Evolutionary conservation across 202 grass and related monocot genomes (phyloP), one percentile per base, ranked within the genome.

Genomic region (Zizania palustris): DNA sequence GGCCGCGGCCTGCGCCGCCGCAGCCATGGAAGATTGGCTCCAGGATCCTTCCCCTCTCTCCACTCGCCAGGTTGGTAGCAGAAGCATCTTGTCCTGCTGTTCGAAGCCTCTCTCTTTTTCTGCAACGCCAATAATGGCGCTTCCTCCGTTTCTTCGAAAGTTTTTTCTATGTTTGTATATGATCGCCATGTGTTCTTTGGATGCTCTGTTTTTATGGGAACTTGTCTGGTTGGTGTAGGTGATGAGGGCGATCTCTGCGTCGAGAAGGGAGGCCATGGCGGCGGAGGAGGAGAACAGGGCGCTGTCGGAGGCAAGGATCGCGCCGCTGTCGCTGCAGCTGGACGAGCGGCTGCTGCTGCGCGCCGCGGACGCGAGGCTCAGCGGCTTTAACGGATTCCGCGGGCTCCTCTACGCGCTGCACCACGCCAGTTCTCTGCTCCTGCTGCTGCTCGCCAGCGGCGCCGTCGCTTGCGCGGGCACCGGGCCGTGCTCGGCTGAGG

Each of bases 381-480:
- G 82, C 34, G 91, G 91, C n/a, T 97, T 97, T 84, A 97, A 97
- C 77, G 94, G 94, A 42, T 97, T 97, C 94, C 82, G 91, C 4
- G 94, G 94, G 5, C 84, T 97, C 33, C 91, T 97, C 11, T 88
- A 90, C 79, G 94, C 91, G 60, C 77, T 97, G 65, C 84, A 87
- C 80, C 88, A 97, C 73, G 91, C 89, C 57, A 93, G 94, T 82
- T 97, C 94, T 9, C 84, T 97, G 14, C 94, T 97, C 39, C 82
- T 93, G 53, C 74, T 89, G 54, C 88, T 93, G 84, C 79, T 93
- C 40, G 83, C 88, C 0, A 76, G 76, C 82, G 82, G 89, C 41
- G 84, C 88, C 22, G 84, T 91, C 21, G 71, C 83, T 45, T 82
- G 81, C 77, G 54, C 60, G 14, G 72, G 35, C 3, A 45, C 76